A percentile compares a stretch with the other conserved stretches of the same genome.
phyloP scores from a whole-genome alignment of 495 filamentous ascomycete genomes.

The Lasiosphaeria hispida region DNA sequence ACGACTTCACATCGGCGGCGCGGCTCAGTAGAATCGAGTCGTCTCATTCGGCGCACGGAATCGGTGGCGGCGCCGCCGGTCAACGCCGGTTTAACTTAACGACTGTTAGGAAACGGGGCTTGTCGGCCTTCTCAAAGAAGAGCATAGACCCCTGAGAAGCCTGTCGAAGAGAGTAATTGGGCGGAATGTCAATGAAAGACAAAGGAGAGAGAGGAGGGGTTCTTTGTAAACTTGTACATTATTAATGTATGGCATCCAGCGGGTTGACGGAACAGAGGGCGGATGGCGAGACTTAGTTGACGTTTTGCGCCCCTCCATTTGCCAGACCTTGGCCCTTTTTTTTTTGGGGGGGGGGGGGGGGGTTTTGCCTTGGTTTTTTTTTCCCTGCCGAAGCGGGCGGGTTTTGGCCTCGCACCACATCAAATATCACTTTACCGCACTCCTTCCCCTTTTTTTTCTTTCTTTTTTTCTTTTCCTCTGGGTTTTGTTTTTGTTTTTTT shows the following conservation, averaged over 20 bases:
- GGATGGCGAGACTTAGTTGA: no score
- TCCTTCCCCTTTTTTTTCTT: no score
- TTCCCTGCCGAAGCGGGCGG: no score
- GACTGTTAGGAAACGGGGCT: conserved; percentile 34
- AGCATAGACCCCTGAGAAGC: conserved; percentile 28
- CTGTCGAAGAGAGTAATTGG: neutral
- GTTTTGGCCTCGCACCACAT: no score
- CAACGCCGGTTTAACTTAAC: conserved; percentile 33
- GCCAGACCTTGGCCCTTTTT: no score
- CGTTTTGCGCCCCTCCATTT: no score
- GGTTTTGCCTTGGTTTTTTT: no score
- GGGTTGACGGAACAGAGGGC: no score
- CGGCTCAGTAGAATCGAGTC: conserved; percentile 82
- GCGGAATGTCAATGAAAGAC: neutral
- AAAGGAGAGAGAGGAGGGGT: neutral
- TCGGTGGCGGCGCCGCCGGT: conserved; percentile 9
- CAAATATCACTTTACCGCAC: no score
- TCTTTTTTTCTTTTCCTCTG: no score
- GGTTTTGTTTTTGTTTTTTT: no score
- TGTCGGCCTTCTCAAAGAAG: conserved; percentile 39
- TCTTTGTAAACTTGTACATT: conserved; percentile 4
- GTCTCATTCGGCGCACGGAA: conserved; percentile 47
- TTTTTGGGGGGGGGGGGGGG: no score
- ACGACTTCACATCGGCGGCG: conserved; percentile 87
- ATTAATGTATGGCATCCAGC: neutral